Conservation (phyloP, 2,329 filamentous ascomycete species). For the Neofusicoccum cordaticola region DNA sequence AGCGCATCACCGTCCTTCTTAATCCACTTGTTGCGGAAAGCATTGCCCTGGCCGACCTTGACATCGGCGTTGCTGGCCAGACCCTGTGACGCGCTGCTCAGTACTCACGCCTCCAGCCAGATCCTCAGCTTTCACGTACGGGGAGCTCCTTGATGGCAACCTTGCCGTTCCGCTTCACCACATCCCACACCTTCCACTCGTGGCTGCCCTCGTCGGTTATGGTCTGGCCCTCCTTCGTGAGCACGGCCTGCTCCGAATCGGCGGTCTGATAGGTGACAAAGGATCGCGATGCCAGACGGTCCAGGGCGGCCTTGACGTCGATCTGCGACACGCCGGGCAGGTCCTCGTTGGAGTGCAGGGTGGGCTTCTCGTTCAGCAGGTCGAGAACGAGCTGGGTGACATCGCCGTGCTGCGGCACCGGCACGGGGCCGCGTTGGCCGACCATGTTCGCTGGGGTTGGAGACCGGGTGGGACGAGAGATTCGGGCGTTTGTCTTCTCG, state of each 20-base stretch:
- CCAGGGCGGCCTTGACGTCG: constrained; percentile 78
- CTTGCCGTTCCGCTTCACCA: constrained; percentile 44
- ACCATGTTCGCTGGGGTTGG: constrained; percentile 33
- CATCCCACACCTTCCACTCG: constrained; percentile 52
- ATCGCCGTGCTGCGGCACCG: constrained; percentile 43
- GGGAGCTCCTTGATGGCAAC: constrained; percentile 48
- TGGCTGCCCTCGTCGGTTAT: constrained; percentile 56
- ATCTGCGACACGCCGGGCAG: constrained; percentile 46
- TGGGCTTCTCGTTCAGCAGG: constrained; percentile 51
- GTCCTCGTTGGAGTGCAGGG: constrained; percentile 52
- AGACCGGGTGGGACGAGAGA: not conserved
- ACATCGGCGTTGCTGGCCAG: constrained; percentile 56
- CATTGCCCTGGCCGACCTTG: constrained; percentile 90
- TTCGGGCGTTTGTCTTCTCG: not conserved
- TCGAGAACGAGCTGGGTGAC: constrained; percentile 81
- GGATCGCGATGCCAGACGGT: constrained; percentile 76
- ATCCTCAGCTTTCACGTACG: constrained; percentile 28
- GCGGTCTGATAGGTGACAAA: constrained; percentile 86
- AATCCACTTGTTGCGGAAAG: constrained; percentile 74
- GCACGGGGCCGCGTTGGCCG: constrained; percentile 48
- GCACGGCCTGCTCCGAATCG: constrained; percentile 71
- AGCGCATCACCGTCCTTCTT: constrained; percentile 60
- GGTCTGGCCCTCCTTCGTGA: constrained; percentile 79
- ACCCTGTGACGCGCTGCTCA: constrained; percentile 52
- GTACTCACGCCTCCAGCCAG: not conserved